Evolutionary conservation across 495 filamentous ascomycete genomes (phyloP).

Genomic region (Neurospora discreta): DNA sequence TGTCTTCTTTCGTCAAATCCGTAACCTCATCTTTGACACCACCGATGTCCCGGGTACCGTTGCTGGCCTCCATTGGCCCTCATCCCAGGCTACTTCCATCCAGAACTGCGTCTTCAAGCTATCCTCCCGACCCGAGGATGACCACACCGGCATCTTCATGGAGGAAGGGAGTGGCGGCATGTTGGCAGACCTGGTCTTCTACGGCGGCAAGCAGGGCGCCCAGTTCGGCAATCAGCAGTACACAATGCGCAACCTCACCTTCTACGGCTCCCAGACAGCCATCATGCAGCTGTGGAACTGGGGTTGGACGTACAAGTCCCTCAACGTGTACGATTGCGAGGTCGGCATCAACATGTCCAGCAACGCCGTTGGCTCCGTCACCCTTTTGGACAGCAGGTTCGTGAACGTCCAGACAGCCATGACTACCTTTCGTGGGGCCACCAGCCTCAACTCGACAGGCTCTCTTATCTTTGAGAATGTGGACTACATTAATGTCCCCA

Average conservation of each 20-base stretch:
- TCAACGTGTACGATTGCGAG: constrained; percentile 63
- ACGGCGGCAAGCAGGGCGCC: constrained; percentile 52
- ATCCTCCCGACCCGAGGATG: constrained; percentile 39
- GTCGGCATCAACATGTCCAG: constrained; percentile 71
- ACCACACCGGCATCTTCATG: constrained; percentile 66
- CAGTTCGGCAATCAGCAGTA: constrained; percentile 76
- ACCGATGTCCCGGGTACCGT: constrained; percentile 50
- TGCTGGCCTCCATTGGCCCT: constrained; percentile 87
- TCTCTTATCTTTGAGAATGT: constrained; percentile 76
- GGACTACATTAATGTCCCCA: constrained; percentile 38
- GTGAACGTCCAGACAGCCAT: constrained; percentile 53
- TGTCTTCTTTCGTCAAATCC: constrained; percentile 78
- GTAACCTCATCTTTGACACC: constrained; percentile 83
- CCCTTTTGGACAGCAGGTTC: constrained; percentile 69
- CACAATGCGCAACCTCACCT: constrained; percentile 76
- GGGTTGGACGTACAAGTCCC: constrained; percentile 74
- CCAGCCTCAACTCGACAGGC: constrained; percentile 47
- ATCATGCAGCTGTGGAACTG: constrained; percentile 85
- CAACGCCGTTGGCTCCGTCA: constrained; percentile 57
- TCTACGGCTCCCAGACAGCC: constrained; percentile 73
- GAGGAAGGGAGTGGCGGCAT: constrained; percentile 66
- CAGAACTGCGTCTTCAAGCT: constrained; percentile 83
- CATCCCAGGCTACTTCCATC: constrained; percentile 79
- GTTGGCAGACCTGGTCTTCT: constrained; percentile 59
- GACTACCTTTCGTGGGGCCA: constrained; percentile 47